Evolutionary conservation across 139 green algal genomes (phyloP).

Genomic region (Closterium sp.): DNA sequence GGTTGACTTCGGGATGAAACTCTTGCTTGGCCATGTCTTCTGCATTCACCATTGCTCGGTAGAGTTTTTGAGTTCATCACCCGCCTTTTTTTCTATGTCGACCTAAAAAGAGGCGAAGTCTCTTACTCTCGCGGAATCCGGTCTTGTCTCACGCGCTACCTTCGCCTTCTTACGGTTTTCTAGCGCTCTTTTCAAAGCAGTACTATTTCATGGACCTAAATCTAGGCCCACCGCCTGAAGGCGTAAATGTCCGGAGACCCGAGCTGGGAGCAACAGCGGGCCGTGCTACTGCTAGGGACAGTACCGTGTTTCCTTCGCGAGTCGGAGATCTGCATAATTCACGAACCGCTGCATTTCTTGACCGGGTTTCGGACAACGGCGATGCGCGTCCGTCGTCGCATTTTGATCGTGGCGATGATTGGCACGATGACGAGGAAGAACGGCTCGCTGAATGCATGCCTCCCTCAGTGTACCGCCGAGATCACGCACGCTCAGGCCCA

Average conservation of each 20-base stretch:
- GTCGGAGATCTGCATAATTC: neutral
- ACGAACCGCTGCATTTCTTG: neutral
- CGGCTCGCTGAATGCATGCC: too few species aligned
- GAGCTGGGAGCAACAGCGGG: neutral
- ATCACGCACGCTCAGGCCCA: neutral
- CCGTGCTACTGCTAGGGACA: neutral
- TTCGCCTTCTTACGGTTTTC: too few species aligned
- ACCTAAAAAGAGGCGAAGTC: too few species aligned
- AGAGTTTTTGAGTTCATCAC: too few species aligned
- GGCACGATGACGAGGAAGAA: too few species aligned
- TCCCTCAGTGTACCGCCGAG: neutral
- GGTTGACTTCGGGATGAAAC: too few species aligned
- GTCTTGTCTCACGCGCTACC: too few species aligned
- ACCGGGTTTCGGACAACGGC: neutral
- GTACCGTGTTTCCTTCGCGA: neutral
- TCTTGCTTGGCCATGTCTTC: too few species aligned
- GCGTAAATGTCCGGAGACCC: neutral
- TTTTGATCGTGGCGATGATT: neutral
- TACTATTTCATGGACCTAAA: neutral
- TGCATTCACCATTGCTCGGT: too few species aligned
- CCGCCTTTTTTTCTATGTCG: too few species aligned
- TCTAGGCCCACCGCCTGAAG: neutral
- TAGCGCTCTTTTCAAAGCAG: too few species aligned
- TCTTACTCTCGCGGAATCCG: too few species aligned
- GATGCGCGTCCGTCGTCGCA: neutral